Evolutionary conservation across 2,329 filamentous ascomycete genomes (phyloP), one percentile per base, ranked within the genome.

Genomic region (Pseudocercospora musae): DNA sequence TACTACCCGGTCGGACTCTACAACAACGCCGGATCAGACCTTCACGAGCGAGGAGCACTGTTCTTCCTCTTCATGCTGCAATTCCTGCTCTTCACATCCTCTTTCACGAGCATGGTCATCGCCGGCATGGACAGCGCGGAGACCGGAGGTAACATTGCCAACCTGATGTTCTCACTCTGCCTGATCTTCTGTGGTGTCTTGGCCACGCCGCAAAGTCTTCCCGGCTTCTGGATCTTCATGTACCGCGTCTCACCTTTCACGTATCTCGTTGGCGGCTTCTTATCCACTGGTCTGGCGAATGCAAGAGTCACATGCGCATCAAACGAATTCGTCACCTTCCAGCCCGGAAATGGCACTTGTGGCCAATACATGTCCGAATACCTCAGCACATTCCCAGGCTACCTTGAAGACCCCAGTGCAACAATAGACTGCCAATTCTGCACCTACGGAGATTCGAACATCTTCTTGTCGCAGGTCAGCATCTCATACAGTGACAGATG

Each of bases 1-100:
- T 96, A 96, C 80, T 96, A 93, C 74, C 91, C 92, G 1, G 85
- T 96, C 59, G 91, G 90, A 1, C 83, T 95, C 9, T 87, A 91
- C 75, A 77, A 79, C 62, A 93, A 94, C 71, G 89, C 90, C 1
- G 85, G 86, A 3, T 83, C 83, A 63, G 79, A 86, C 65, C 84
- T 88, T 0, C 73, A 83, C 52, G 86, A 91, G 70, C 89, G 91
- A 29, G 90, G 91, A 9, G 89, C 81, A 0, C 84, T 95, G 21
- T 89, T 94, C 84, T 92, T 93, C 80, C 80, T 96, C 25, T 86
- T 92, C 69, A 80, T 93, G 44, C 82, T 87, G 72, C 79, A 84
- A 66, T 96, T 96, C 83, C 81, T 94, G 67, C 77, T 96, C 58
- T 74, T 74, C 65, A 70, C 89, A 0, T 90, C 86, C 10, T 95